These are phyloP conservation scores for Podaxis mareebaensis DNA, from an alignment of 768 basidiomycete genomes.

Conservation along the genomic window DNA sequence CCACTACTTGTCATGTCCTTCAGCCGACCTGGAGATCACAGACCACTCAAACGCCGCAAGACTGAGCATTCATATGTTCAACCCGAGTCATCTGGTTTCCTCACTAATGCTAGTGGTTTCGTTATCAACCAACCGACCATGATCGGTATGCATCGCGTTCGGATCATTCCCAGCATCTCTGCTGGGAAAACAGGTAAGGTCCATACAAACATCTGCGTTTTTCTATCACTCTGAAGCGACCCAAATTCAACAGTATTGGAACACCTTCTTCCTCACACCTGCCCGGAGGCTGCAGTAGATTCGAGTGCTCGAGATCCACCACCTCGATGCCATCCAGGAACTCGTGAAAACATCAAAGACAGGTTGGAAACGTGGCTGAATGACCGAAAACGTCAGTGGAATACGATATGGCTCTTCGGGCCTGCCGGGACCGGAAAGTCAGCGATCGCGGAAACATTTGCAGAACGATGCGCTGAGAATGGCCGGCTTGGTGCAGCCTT, in stretches of 20 bases:
- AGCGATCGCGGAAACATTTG: constrained; percentile 12
- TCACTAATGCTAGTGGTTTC: background rate
- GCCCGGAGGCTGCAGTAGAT: background rate
- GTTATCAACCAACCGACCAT: constrained; percentile 1
- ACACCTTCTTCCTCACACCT: background rate
- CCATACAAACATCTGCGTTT: background rate
- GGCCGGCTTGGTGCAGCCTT: constrained; percentile 9
- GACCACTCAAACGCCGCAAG: too few species aligned
- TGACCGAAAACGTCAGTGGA: background rate
- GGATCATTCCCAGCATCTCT: background rate
- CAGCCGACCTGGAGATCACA: too few species aligned
- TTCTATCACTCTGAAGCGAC: background rate
- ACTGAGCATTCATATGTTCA: too few species aligned
- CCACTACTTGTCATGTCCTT: too few species aligned
- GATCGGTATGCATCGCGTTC: background rate
- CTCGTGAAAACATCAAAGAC: background rate
- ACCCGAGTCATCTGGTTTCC: background rate
- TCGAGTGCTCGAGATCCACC: background rate
- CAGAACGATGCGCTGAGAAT: background rate
- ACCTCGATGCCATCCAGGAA: constrained; percentile 11
- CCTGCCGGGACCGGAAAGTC: constrained; percentile 17
- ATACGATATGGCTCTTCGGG: constrained; percentile 14
- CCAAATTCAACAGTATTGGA: background rate
- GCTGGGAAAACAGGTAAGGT: background rate
- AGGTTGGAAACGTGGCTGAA: background rate